Evolutionary conservation across 2,329 filamentous ascomycete genomes (phyloP).

Genomic region (Xylariales sp.): DNA sequence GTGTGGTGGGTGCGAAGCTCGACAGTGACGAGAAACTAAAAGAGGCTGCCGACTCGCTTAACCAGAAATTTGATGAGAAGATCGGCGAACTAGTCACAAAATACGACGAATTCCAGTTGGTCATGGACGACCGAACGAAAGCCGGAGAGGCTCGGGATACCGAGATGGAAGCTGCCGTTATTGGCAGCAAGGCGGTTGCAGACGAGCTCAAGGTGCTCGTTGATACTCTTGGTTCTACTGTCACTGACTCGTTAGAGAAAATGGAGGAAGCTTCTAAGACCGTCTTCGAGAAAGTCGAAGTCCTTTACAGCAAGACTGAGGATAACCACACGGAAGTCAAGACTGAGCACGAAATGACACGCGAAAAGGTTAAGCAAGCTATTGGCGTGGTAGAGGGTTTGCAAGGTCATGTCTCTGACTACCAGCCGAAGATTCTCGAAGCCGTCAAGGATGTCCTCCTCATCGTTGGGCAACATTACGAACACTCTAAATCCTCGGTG

Average conservation of each 20-base stretch:
- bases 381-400: conserved; percentile 78
- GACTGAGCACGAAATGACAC: conserved; percentile 83
- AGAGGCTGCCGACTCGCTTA: conserved; percentile 64
- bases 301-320: conserved; percentile 79
- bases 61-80: conserved; percentile 70
- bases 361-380: conserved; percentile 82
- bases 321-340: conserved; percentile 79
- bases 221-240: conserved; percentile 82
- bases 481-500: conserved; percentile 79
- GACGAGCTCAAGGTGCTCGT: conserved; percentile 90
- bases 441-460: conserved; percentile 86
- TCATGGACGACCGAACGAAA: conserved; percentile 78
- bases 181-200: conserved; percentile 80
- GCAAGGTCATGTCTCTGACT: conserved; percentile 82
- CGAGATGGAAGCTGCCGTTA: conserved; percentile 78
- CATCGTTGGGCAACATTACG: conserved; percentile 86
- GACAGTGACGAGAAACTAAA: conserved; percentile 84
- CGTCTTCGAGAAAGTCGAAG: conserved; percentile 84
- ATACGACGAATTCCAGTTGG: conserved; percentile 85
- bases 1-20: conserved; percentile 83
- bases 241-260: conserved; percentile 86
- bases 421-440: conserved; percentile 88
- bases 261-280: conserved; percentile 89
- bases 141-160: conserved; percentile 78
- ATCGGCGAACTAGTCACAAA: conserved; percentile 84